phyloP scores from a whole-genome alignment of 257 asterid genomes.

The Marsdenia floribunda region DNA sequence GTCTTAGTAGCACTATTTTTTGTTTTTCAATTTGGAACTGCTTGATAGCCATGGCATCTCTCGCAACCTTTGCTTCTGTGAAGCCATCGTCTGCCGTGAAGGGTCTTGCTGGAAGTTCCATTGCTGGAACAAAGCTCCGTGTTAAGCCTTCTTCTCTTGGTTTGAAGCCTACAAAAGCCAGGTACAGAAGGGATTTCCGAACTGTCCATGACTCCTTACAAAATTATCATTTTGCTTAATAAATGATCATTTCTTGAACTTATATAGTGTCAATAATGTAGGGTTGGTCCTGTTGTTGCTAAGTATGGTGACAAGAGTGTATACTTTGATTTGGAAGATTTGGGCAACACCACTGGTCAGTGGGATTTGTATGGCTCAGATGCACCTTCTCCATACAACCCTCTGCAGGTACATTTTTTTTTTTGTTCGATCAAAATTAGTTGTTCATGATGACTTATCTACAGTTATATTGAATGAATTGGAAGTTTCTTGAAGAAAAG shows the following conservation, averaged over 20 bases:
- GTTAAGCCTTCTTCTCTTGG: constrained; percentile 52
- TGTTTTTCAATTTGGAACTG: constrained; percentile 15
- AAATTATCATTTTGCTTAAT: background rate
- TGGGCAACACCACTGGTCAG: constrained; percentile 87
- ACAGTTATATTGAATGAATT: background rate
- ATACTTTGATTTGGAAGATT: constrained; percentile 92
- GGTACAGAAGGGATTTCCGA: constrained; percentile 27
- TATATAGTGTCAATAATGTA: constrained; percentile 15
- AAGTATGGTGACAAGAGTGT: constrained; percentile 93
- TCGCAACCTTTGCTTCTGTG: constrained; percentile 56
- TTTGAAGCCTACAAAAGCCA: constrained; percentile 49
- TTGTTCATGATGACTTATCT: background rate
- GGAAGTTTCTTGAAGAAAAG: background rate
- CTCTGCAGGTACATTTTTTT: constrained; percentile 56
- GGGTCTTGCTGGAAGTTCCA: constrained; percentile 86
- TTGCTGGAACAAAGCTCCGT: constrained; percentile 68
- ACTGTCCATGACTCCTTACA: background rate
- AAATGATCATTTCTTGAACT: background rate
- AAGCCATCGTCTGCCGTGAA: constrained; percentile 55
- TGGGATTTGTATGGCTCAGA: constrained; percentile 98
- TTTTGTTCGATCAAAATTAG: background rate
- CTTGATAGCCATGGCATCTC: constrained; percentile 52
- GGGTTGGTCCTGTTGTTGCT: constrained; percentile 79
- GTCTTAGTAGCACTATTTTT: no score
- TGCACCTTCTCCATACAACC: constrained; percentile 91